Evolutionary conservation across 345 rosid species (phyloP).

Genomic region (Citrus sp.): DNA sequence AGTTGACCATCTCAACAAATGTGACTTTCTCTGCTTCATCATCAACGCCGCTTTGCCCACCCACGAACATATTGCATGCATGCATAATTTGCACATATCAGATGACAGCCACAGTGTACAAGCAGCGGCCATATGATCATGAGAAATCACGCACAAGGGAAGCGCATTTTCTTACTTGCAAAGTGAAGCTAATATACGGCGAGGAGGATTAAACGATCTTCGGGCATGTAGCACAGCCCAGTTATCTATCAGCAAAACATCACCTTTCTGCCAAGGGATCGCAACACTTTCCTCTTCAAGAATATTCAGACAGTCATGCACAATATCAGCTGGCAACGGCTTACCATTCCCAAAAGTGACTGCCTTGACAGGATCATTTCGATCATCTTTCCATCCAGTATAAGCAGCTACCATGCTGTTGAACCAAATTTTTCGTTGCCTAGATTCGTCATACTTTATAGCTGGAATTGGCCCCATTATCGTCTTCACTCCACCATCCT

Average conservation of each 20-base stretch:
- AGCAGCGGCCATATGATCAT: neutral
- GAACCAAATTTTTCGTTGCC: slow-evolving; percentile 83
- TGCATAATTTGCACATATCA: too few species aligned
- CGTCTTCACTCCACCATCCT: slow-evolving; percentile 69
- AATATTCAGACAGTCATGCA: slow-evolving; percentile 56
- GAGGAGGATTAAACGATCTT: slow-evolving; percentile 67
- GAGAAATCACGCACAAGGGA: neutral
- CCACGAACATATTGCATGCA: too few species aligned
- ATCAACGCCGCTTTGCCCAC: too few species aligned
- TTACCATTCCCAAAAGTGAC: slow-evolving; percentile 72
- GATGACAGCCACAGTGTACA: neutral
- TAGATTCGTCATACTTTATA: slow-evolving; percentile 51
- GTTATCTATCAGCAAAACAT: slow-evolving; percentile 68
- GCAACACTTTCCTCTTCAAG: slow-evolving; percentile 80
- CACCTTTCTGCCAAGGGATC: slow-evolving; percentile 89
- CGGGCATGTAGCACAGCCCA: slow-evolving; percentile 89
- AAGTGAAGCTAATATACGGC: slow-evolving; percentile 79
- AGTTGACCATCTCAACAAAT: too few species aligned
- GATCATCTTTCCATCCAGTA: slow-evolving; percentile 75
- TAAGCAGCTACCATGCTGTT: slow-evolving; percentile 93
- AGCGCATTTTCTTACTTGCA: slow-evolving; percentile 41
- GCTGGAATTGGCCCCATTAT: slow-evolving; percentile 91
- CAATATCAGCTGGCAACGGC: slow-evolving; percentile 57
- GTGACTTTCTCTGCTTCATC: too few species aligned
- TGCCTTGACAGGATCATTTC: slow-evolving; percentile 71